These are phyloP conservation scores for Rhododendron vialii DNA, from an alignment of 148 eudicot genomes.

Conservation along the genomic window DNA sequence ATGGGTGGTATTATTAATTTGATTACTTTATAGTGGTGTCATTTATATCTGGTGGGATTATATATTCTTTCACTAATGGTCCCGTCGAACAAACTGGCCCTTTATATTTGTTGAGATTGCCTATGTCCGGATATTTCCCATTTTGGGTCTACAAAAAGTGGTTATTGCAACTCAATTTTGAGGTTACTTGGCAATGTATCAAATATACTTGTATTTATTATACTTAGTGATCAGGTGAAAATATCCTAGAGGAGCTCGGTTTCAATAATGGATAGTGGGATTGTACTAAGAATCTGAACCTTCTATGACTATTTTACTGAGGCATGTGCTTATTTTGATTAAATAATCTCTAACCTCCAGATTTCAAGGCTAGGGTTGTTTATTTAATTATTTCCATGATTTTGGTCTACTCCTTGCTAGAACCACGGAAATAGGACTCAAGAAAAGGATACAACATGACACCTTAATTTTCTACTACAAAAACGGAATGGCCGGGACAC, in stretches of 20 bases:
- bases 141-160: slow-evolving; percentile 21
- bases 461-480: not conserved
- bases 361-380: slow-evolving; percentile 30
- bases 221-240: not conserved
- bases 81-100: not conserved
- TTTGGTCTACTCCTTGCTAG: slow-evolving; percentile 17
- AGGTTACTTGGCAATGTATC: not conserved
- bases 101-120: not conserved
- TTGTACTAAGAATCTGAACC: slow-evolving; percentile 35
- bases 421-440: not conserved
- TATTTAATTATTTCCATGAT: slow-evolving; percentile 29
- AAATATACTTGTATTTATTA: not conserved
- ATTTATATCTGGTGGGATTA: not conserved
- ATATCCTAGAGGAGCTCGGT: slow-evolving; percentile 18
- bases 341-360: slow-evolving; percentile 16
- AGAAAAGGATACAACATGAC: not conserved
- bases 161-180: slow-evolving; percentile 14
- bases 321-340: slow-evolving; percentile 33
- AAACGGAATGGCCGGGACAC: not conserved
- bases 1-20: not conserved
- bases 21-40: not conserved
- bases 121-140: not conserved
- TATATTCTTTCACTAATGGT: not conserved
- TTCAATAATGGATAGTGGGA: slow-evolving; percentile 4
- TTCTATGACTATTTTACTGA: slow-evolving; percentile 26